Percentiles rank a stretch among this genome's conserved stretches.
phyloP scores from a whole-genome alignment of 2,329 filamentous ascomycete genomes.

The Coleophoma cylindrospora region DNA sequence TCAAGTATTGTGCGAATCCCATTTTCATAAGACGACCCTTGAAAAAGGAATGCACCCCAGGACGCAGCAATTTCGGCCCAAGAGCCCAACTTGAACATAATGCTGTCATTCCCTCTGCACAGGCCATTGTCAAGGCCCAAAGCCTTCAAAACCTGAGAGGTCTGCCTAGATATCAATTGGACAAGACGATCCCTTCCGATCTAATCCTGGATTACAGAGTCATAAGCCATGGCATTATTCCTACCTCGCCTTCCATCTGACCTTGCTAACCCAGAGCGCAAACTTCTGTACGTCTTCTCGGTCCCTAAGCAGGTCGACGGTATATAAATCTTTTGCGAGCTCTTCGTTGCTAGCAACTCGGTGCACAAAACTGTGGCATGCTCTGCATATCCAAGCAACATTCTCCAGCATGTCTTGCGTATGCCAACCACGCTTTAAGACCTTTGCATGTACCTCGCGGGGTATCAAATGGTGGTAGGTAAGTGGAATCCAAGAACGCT shows the following conservation, averaged over 20 bases:
- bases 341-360: constrained; percentile 71
- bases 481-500: constrained; percentile 66
- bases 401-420: constrained; percentile 68
- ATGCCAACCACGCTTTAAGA: constrained; percentile 75
- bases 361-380: constrained; percentile 82
- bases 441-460: constrained; percentile 70
- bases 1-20: too few species aligned
- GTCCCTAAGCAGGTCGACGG: constrained; percentile 63
- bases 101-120: too few species aligned
- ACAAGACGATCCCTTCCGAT: too few species aligned
- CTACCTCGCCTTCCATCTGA: constrained; percentile 66
- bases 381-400: constrained; percentile 81
- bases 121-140: too few species aligned
- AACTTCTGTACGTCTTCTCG: constrained; percentile 69
- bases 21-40: too few species aligned
- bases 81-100: too few species aligned
- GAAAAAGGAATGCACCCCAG: too few species aligned
- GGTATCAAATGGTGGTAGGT: constrained; percentile 87
- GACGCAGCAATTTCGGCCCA: too few species aligned
- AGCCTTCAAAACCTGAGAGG: too few species aligned
- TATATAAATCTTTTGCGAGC: constrained; percentile 67
- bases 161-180: too few species aligned
- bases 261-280: constrained; percentile 65
- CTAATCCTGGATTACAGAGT: not conserved
- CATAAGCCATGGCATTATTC: not conserved